Conservation (phyloP, 2,329 filamentous ascomycete genomes). For the Herpotrichia juniperi region DNA sequence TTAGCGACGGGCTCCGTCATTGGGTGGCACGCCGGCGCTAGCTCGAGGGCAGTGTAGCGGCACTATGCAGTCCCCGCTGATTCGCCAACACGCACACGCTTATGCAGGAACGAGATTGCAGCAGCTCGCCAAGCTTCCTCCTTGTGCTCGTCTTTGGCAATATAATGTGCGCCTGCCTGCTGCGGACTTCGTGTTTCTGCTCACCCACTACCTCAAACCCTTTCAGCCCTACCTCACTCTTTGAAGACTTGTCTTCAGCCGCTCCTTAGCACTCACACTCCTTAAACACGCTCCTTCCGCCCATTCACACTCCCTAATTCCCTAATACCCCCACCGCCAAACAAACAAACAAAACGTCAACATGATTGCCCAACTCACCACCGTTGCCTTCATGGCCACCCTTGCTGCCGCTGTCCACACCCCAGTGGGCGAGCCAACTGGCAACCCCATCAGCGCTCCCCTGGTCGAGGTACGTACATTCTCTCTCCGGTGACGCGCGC, state of each 20-base stretch:
- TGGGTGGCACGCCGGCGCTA: conserved; percentile 11
- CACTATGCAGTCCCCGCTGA: not conserved
- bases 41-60: not conserved
- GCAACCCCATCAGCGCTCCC: conserved; percentile 62
- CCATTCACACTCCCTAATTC: conserved; percentile 11
- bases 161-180: conserved; percentile 28
- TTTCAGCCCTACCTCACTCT: conserved; percentile 10
- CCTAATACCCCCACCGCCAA: conserved; percentile 27
- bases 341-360: conserved; percentile 19
- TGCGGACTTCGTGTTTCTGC: conserved; percentile 16
- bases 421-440: conserved; percentile 43
- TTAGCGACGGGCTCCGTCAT: conserved; percentile 18
- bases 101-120: conserved; percentile 35
- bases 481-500: not conserved
- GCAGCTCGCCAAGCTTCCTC: conserved; percentile 5
- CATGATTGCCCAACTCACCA: conserved; percentile 45
- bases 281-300: conserved; percentile 29
- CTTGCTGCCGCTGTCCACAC: conserved; percentile 50
- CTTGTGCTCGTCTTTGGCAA: not conserved
- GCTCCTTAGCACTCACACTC: conserved; percentile 31
- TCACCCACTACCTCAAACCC: conserved; percentile 12
- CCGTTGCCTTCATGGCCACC: conserved; percentile 59
- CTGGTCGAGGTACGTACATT: conserved; percentile 50
- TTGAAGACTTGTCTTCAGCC: conserved; percentile 32
- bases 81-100: conserved; percentile 2